These are phyloP conservation scores for Balakata baccata DNA, from an alignment of 345 rosid species.

Conservation along the genomic window DNA sequence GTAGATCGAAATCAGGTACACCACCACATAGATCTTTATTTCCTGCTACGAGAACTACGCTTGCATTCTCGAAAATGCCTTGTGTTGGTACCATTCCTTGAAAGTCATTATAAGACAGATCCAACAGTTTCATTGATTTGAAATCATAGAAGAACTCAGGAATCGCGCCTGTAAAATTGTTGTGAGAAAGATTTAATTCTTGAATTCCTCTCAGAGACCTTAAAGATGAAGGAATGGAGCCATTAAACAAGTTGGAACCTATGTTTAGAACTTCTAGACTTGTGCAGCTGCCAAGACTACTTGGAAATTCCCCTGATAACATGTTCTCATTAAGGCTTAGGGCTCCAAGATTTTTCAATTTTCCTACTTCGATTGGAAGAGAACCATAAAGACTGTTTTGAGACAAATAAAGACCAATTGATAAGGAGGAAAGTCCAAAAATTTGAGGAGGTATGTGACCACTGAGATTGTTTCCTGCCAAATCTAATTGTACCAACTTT, in stretches of 20 bases:
- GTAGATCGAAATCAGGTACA: too few relatives aligned
- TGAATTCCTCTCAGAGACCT: background rate
- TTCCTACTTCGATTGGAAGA: background rate
- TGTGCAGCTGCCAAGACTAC: background rate
- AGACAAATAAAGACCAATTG: conserved; percentile 8
- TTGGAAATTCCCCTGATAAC: conserved; percentile 9
- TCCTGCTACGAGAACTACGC: too few relatives aligned
- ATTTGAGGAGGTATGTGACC: background rate
- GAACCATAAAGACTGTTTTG: background rate
- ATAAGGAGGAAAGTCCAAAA: too few relatives aligned
- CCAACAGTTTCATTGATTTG: too few relatives aligned
- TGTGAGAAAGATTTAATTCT: too few relatives aligned
- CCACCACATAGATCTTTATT: too few relatives aligned
- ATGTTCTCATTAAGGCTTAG: conserved; percentile 1
- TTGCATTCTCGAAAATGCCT: too few relatives aligned
- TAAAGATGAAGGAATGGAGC: background rate
- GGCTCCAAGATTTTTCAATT: background rate
- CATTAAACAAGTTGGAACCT: background rate
- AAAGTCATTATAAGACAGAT: too few relatives aligned
- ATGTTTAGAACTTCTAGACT: conserved; percentile 4
- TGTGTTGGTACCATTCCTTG: too few relatives aligned
- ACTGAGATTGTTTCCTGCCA: conserved; percentile 1
- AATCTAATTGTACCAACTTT: background rate
- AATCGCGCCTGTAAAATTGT: conserved; percentile 12
- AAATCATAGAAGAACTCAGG: background rate